Evolutionary conservation across 306 rosid genomes (phyloP).

Genomic region (Cicer cuneatum): DNA sequence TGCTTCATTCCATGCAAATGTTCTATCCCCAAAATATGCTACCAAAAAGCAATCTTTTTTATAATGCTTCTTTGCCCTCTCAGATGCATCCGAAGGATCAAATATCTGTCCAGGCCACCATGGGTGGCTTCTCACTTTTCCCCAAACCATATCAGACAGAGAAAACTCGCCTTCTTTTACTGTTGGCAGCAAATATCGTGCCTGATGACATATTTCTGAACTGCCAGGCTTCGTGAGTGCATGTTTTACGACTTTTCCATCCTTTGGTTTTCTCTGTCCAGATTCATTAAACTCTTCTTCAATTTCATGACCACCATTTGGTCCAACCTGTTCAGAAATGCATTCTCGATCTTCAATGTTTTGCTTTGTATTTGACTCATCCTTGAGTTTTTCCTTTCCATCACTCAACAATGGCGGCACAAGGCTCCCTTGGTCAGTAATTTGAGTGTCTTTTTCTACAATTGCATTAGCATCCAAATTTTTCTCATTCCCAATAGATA

Average conservation of each 20-base stretch:
- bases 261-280: slow-evolving; percentile 41
- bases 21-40: slow-evolving; percentile 93
- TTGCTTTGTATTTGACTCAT: slow-evolving; percentile 45
- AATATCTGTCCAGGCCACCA: slow-evolving; percentile 99
- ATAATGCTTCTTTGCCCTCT: slow-evolving; percentile 81
- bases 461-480: slow-evolving; percentile 19
- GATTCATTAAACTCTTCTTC: slow-evolving; percentile 53
- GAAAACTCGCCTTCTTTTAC: slow-evolving; percentile 71
- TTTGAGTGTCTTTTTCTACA: slow-evolving; percentile 42
- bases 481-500: slow-evolving; percentile 10
- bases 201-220: slow-evolving; percentile 47
- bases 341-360: slow-evolving; percentile 49
- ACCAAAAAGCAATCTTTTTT: slow-evolving; percentile 87
- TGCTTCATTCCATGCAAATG: slow-evolving; percentile 98
- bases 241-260: slow-evolving; percentile 47
- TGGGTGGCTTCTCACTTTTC: slow-evolving; percentile 97
- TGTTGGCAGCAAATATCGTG: slow-evolving; percentile 59
- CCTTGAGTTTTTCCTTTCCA: slow-evolving; percentile 45
- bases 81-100: slow-evolving; percentile 82
- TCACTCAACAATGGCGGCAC: slow-evolving; percentile 30
- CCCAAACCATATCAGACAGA: slow-evolving; percentile 93
- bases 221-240: slow-evolving; percentile 44
- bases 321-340: slow-evolving; percentile 48
- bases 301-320: slow-evolving; percentile 59
- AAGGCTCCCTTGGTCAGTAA: slow-evolving; percentile 40